Conservation (phyloP, 768 basidiomycete genomes). For the Trametes coccinea region DNA sequence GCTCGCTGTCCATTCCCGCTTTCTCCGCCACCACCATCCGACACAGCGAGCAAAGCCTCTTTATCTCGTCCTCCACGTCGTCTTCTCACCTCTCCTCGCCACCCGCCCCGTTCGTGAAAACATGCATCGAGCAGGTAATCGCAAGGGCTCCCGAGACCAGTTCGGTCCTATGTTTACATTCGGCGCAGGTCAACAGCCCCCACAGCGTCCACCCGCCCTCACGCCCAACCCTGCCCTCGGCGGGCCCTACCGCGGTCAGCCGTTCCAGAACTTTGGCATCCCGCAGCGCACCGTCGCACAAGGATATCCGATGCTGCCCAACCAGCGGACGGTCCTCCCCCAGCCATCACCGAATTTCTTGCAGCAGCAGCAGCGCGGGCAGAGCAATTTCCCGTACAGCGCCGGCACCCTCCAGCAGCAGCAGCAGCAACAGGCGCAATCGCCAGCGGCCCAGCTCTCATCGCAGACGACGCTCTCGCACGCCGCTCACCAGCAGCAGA, state of each 20-base stretch:
- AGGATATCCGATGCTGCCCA: slow-evolving; percentile 59
- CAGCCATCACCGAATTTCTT: slow-evolving; percentile 66
- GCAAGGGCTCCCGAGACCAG: slow-evolving; percentile 18
- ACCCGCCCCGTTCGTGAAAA: slow-evolving; percentile 12
- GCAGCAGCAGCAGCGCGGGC: slow-evolving; percentile 64
- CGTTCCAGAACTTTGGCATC: slow-evolving; percentile 54
- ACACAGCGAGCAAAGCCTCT: slow-evolving; percentile 25
- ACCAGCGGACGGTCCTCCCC: slow-evolving; percentile 61
- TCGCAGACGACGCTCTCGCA: slow-evolving; percentile 30
- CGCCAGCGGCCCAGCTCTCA: slow-evolving; percentile 30
- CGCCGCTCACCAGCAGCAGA: slow-evolving; percentile 42
- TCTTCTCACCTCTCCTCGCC: slow-evolving; percentile 8
- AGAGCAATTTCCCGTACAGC: slow-evolving; percentile 69
- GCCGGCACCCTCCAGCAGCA: slow-evolving; percentile 58
- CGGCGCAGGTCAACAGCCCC: slow-evolving; percentile 64
- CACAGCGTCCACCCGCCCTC: slow-evolving; percentile 77
- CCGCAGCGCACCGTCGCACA: slow-evolving; percentile 59
- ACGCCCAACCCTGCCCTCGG: slow-evolving; percentile 62
- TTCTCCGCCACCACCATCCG: slow-evolving; percentile 25
- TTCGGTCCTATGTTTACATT: slow-evolving; percentile 22
- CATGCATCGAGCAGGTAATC: slow-evolving; percentile 41
- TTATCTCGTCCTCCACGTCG: slow-evolving; percentile 14
- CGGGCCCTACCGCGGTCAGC: slow-evolving; percentile 57
- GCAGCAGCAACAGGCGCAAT: slow-evolving; percentile 48
- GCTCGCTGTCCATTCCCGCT: slow-evolving; percentile 22